These are phyloP conservation scores for Onygenales sp. DNA, from an alignment of 2,329 filamentous ascomycete genomes.

Conservation along the genomic window DNA sequence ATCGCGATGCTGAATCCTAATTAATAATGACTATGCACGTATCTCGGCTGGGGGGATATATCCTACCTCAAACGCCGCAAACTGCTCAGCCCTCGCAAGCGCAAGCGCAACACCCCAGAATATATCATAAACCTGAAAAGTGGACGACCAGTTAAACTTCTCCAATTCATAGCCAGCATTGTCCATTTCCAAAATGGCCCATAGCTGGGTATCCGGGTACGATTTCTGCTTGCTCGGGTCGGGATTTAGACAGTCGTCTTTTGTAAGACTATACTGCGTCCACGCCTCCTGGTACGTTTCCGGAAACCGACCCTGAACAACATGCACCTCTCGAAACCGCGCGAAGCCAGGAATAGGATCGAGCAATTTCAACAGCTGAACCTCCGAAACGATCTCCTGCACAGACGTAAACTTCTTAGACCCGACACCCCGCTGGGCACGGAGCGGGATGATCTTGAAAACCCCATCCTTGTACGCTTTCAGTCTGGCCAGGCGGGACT, in stretches of 20 bases:
- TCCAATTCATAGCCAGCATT: conserved; percentile 53
- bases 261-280: conserved; percentile 29
- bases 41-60: not conserved
- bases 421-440: conserved; percentile 29
- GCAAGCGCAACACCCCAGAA: conserved; percentile 59
- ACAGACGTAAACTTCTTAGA: conserved; percentile 35
- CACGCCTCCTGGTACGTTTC: conserved; percentile 40
- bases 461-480: conserved; percentile 34
- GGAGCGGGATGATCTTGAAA: conserved; percentile 41
- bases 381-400: conserved; percentile 41
- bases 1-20: conserved; percentile 44
- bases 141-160: conserved; percentile 31
- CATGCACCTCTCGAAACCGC: conserved; percentile 48
- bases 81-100: conserved; percentile 52
- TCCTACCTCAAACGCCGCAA: conserved; percentile 47
- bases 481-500: conserved; percentile 27
- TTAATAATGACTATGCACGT: not conserved
- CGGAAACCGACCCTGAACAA: conserved; percentile 49
- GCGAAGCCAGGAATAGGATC: conserved; percentile 54
- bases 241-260: conserved; percentile 43
- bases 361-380: conserved; percentile 47
- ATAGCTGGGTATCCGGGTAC: conserved; percentile 48
- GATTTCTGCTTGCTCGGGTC: conserved; percentile 46
- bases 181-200: conserved; percentile 58
- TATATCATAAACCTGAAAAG: conserved; percentile 49